These are phyloP conservation scores for Aspergillus sp. DNA, from an alignment of 2,329 filamentous ascomycete genomes.

Conservation along the genomic window DNA sequence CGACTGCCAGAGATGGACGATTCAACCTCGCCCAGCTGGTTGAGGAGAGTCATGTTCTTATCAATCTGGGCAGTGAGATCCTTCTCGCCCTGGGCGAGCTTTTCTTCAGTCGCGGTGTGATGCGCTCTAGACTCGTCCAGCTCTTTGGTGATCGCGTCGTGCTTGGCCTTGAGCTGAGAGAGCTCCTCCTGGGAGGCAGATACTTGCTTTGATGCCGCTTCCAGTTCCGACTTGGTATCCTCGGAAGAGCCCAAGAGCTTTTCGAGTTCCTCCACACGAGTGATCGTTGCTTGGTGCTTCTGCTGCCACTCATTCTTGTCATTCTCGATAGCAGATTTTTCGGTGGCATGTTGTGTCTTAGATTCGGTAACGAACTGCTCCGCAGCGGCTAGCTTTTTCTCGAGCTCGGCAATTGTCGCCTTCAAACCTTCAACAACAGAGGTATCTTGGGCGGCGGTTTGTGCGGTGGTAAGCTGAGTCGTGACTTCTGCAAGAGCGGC, in stretches of 20 bases:
- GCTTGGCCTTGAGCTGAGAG: conserved; percentile 29
- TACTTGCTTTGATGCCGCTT: conserved; percentile 59
- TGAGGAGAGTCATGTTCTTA: conserved; percentile 42
- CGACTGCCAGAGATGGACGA: conserved; percentile 35
- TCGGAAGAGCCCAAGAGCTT: conserved; percentile 79
- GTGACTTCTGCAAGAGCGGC: conserved; percentile 31
- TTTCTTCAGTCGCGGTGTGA: conserved; percentile 33
- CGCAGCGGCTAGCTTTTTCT: conserved; percentile 63
- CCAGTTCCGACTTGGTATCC: conserved; percentile 65
- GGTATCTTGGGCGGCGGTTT: conserved; percentile 37
- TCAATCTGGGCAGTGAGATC: conserved; percentile 41
- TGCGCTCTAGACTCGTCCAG: conserved; percentile 31
- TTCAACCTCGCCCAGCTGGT: conserved; percentile 40
- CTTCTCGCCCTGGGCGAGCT: conserved; percentile 34
- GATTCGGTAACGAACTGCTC: conserved; percentile 41
- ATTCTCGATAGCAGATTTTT: conserved; percentile 44
- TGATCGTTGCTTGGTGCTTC: conserved; percentile 32
- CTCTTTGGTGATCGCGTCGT: conserved; percentile 30
- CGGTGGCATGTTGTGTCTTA: conserved; percentile 47
- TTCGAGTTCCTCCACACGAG: conserved; percentile 77
- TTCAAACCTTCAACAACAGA: conserved; percentile 39
- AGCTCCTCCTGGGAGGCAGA: conserved; percentile 35
- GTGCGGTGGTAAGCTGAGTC: conserved; percentile 36
- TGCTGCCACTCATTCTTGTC: conserved; percentile 49
- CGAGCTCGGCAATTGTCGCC: conserved; percentile 51